Base-by-base conservation (phyloP, 768 basidiomycete species). In the Mycena galericulata region DNA sequence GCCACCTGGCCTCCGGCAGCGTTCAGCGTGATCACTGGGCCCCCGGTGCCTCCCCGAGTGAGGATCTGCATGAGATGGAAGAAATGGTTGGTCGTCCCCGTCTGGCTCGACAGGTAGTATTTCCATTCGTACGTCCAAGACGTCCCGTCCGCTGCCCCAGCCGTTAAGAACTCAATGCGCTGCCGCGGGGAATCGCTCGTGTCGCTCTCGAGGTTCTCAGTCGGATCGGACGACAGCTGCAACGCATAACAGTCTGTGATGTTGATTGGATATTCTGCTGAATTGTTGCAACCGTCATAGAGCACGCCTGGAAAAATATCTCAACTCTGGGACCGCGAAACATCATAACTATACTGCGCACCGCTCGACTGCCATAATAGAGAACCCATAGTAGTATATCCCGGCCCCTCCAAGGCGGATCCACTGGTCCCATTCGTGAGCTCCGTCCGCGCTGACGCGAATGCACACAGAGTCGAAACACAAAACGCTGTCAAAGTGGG, bases 51-150 rank as follows among this genome's bases (percentile, higher is more conserved):
- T 12, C 58, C 32, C 7, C 62, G 67, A 0, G 53, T 41, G 26
- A 62, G 55, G 1, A 68, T 34, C 55, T 68, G 67, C 60, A 68
- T 62, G 46, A 64, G 54, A 30, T 68, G 67, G 62, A 68, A 68
- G 46, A 68, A 64, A 18, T 58, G 53, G 32, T 22, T 57, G 24
- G 53, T 62, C 7, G 67, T 68, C 10, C 61, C 62, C 24, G 59
- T 61, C 14, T 51, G 49, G 32, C 59, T 55, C 20, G 60, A 56
- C 26, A 68, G n/a, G n/a, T 56, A 68, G 30, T 57, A 68, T 29
- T 47, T 54, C 61, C 62, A 63, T 27, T 56, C 20, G 14, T 62
- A 63, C 32, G 22, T n/a, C 49, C 61, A 61, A 32, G 67, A 54
- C 41, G 67, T 68, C 2, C 67, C 67, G 22, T 60, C 60, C 6